A percentile compares a stretch with the other conserved stretches of the same genome.
Conservation (phyloP, 2,329 filamentous ascomycete genomes). For the Penicillium griseofulvum region DNA sequence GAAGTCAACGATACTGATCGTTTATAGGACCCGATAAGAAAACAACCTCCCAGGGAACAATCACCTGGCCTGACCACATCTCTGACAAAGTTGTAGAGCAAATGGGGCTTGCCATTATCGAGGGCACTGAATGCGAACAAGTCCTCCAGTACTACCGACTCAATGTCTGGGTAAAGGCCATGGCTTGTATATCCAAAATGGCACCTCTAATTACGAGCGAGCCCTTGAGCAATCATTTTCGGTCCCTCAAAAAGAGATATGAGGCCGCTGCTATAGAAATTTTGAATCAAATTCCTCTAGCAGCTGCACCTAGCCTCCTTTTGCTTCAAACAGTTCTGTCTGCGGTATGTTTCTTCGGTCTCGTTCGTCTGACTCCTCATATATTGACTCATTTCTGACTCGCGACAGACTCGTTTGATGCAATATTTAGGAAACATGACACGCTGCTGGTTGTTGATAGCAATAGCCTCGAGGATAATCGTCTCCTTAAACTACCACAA, state of each 20-base stretch:
- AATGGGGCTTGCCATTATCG: constrained; percentile 26
- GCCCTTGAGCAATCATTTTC: constrained; percentile 17
- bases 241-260: constrained; percentile 20
- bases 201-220: constrained; percentile 18
- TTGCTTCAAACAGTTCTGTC: constrained; percentile 24
- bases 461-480: constrained; percentile 17
- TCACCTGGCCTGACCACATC: constrained; percentile 25
- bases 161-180: constrained; percentile 21
- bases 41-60: constrained; percentile 20
- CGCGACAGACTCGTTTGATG: constrained; percentile 18
- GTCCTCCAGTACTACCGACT: constrained; percentile 20
- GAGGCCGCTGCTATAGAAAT: constrained; percentile 18
- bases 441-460: constrained; percentile 24
- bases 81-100: constrained; percentile 19
- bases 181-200: constrained; percentile 20
- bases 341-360: constrained; percentile 5
- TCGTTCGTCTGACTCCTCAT: background rate
- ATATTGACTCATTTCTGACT: background rate
- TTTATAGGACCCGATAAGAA: constrained; percentile 14
- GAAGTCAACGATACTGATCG: background rate
- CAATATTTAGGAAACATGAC: constrained; percentile 24
- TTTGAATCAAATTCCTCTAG: constrained; percentile 19
- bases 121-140: constrained; percentile 18
- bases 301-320: constrained; percentile 19
- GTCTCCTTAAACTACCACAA: constrained; percentile 26